Evolutionary conservation across 352 stramenopile genomes (phyloP).

Genomic region (Globisporangium echinulatum): DNA sequence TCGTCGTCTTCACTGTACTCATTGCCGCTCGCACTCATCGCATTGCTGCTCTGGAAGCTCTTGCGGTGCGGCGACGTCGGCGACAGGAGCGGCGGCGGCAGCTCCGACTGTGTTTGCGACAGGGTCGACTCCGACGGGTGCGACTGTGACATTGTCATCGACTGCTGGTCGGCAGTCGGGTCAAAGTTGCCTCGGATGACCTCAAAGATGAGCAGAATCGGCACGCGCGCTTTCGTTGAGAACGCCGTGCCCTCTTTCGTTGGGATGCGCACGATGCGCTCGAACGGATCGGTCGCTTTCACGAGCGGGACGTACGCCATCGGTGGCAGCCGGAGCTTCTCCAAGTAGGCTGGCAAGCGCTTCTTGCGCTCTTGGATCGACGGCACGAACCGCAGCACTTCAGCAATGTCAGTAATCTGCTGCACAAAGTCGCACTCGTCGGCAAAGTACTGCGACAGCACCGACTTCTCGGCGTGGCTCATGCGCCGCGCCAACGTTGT

Average conservation of each 20-base stretch:
- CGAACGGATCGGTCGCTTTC: constrained; percentile 84
- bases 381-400: constrained; percentile 77
- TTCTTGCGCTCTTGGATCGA: constrained; percentile 76
- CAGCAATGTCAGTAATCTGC: constrained; percentile 84
- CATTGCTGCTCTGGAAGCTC: constrained; percentile 26
- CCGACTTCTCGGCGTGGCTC: constrained; percentile 75
- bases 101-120: constrained; percentile 10
- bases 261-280: constrained; percentile 81
- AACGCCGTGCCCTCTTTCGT: constrained; percentile 85
- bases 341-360: constrained; percentile 67
- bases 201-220: constrained; percentile 86
- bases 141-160: neutral
- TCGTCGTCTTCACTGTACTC: constrained; percentile 82
- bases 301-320: constrained; percentile 86
- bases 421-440: constrained; percentile 87
- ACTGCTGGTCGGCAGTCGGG: constrained; percentile 16
- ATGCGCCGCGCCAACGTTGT: constrained; percentile 37
- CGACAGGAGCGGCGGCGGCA: constrained; percentile 39
- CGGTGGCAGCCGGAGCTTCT: constrained; percentile 76
- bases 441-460: constrained; percentile 78
- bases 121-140: too few species aligned
- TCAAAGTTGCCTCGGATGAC: constrained; percentile 78
- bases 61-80: constrained; percentile 47
- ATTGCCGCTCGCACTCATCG: constrained; percentile 35
- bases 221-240: constrained; percentile 81